Percentiles rank a stretch among this genome's conserved stretches.
phyloP scores from a whole-genome alignment of 2,329 filamentous ascomycete genomes.

The Apiospora koreana region DNA sequence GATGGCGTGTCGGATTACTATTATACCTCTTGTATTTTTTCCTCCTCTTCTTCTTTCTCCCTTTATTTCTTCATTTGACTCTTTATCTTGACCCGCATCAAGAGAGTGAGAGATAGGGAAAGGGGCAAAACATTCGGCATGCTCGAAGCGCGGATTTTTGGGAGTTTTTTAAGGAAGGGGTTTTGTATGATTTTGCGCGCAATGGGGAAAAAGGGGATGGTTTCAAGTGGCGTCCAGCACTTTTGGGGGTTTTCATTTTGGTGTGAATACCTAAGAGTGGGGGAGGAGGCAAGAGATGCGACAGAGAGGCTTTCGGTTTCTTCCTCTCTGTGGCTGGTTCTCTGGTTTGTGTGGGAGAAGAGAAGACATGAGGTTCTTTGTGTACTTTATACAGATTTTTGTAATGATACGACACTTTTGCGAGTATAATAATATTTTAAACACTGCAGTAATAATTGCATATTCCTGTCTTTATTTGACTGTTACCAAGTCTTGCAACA shows the following conservation, averaged over 20 bases:
- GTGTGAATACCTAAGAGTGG: not conserved
- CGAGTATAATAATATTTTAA: slow-evolving; percentile 2
- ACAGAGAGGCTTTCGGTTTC: not conserved
- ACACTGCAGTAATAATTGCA: not conserved
- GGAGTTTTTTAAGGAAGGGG: not conserved
- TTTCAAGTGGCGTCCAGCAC: not conserved
- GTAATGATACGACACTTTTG: slow-evolving; percentile 6
- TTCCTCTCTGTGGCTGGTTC: not conserved
- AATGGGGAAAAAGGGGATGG: not conserved
- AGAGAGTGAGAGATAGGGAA: not conserved
- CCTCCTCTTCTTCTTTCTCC: not conserved
- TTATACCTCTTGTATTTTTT: not conserved
- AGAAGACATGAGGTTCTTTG: not conserved
- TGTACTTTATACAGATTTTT: slow-evolving; percentile 1
- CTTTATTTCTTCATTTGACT: not conserved
- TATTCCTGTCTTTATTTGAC: no score
- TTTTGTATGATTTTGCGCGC: not conserved
- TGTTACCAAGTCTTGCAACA: no score
- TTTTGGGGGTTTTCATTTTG: not conserved
- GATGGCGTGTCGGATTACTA: not conserved
- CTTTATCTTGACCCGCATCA: not conserved
- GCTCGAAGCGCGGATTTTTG: not conserved
- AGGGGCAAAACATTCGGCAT: not conserved
- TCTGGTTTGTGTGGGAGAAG: not conserved
- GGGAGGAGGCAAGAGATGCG: not conserved